Conservation (phyloP, 1,284 basidiomycete species). For the Schizopora paradoxa region DNA sequence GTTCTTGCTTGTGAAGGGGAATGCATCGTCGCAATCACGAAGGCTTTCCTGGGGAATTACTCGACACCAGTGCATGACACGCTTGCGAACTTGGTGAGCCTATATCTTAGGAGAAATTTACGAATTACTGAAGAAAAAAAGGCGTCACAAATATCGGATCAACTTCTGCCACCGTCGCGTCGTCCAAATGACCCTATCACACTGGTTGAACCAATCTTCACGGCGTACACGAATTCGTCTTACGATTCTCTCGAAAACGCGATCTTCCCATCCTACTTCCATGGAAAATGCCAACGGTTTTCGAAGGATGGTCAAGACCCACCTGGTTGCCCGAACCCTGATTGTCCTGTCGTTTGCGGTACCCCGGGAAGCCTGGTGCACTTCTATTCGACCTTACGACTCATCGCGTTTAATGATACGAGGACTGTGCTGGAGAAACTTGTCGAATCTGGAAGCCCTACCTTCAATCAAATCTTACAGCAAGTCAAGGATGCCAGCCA, state of each 20-base stretch:
- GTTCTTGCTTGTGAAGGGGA: constrained; percentile 62
- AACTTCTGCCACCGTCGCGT: constrained; percentile 31
- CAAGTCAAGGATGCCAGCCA: constrained; percentile 29
- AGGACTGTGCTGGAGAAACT: constrained; percentile 31
- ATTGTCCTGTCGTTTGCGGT: constrained; percentile 70
- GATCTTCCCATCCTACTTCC: constrained; percentile 64
- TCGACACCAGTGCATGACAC: constrained; percentile 33
- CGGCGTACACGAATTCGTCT: constrained; percentile 40
- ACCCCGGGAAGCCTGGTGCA: constrained; percentile 74
- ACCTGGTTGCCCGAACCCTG: constrained; percentile 67
- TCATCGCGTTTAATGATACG: constrained; percentile 47
- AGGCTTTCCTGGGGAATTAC: constrained; percentile 49
- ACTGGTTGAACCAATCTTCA: constrained; percentile 43
- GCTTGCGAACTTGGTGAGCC: constrained; percentile 37
- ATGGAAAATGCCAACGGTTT: constrained; percentile 61
- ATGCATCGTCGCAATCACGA: constrained; percentile 56
- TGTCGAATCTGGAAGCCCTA: constrained; percentile 32
- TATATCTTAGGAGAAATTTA: too few relatives aligned
- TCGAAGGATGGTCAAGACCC: constrained; percentile 46
- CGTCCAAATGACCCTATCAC: constrained; percentile 27
- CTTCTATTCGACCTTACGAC: constrained; percentile 47
- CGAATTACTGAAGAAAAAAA: constrained; percentile 21
- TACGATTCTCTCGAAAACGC: constrained; percentile 40
- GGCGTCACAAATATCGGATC: constrained; percentile 33
- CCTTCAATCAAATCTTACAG: constrained; percentile 38